phyloP scores from a whole-genome alignment of 805 yeast genomes.

The Komagataella populi region DNA sequence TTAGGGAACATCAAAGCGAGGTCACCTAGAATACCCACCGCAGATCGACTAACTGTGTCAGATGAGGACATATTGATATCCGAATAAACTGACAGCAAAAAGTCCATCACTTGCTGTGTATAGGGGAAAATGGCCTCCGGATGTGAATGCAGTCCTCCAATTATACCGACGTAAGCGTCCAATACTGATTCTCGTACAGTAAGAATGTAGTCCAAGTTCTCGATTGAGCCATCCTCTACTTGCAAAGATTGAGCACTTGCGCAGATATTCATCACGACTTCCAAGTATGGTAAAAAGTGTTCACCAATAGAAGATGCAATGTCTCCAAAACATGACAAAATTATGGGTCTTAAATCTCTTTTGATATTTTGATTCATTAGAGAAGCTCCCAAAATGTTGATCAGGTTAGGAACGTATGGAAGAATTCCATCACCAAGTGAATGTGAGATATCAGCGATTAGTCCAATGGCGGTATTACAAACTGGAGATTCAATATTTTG shows the following conservation, averaged over 20 bases:
- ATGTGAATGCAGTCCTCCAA: conserved; percentile 68
- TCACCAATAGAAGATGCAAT: conserved; percentile 80
- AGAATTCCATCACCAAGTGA: conserved; percentile 65
- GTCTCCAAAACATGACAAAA: conserved; percentile 90
- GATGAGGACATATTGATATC: conserved; percentile 47
- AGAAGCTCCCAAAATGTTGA: conserved; percentile 69
- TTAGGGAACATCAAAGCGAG: conserved; percentile 74
- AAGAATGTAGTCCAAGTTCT: conserved; percentile 62
- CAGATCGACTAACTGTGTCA: conserved; percentile 68
- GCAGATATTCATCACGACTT: conserved; percentile 70
- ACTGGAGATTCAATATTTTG: conserved; percentile 74
- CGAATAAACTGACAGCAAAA: conserved; percentile 43
- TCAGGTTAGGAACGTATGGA: conserved; percentile 67
- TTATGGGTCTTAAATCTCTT: conserved; percentile 75
- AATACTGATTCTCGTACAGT: conserved; percentile 76
- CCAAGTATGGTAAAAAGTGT: conserved; percentile 62
- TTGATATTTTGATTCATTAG: conserved; percentile 55
- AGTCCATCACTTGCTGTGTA: conserved; percentile 56
- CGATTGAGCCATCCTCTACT: conserved; percentile 57
- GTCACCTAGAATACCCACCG: conserved; percentile 89
- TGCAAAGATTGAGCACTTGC: conserved; percentile 46
- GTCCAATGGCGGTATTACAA: conserved; percentile 84
- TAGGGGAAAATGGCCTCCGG: conserved; percentile 56
- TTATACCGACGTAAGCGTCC: conserved; percentile 91
- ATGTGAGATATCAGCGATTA: conserved; percentile 88